Evolutionary conservation across 352 stramenopile species (phyloP).

Genomic region (Globisporangium parvum): DNA sequence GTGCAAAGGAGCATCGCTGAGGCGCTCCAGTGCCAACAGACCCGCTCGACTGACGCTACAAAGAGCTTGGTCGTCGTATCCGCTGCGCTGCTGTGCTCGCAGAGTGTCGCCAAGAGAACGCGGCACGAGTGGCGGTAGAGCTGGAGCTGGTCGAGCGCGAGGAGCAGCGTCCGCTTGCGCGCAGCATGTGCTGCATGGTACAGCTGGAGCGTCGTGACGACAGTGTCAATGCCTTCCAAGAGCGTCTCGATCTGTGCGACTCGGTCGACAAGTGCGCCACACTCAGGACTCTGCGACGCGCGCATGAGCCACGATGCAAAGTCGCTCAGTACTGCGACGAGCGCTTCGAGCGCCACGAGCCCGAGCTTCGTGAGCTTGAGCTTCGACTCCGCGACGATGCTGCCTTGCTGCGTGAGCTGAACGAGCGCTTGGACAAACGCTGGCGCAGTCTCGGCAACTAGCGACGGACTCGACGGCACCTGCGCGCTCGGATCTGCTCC

Average conservation of each 20-base stretch:
- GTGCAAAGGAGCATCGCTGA: constrained; percentile 40
- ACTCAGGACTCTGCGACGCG: background rate
- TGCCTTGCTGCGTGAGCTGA: constrained; percentile 1
- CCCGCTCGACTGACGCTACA: constrained; percentile 17
- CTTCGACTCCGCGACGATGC: constrained; percentile 7
- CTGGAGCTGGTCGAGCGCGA: constrained; percentile 9
- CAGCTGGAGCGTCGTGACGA: constrained; percentile 18
- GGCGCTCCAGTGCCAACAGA: constrained; percentile 66
- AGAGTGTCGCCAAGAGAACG: background rate
- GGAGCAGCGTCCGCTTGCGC: constrained; percentile 4
- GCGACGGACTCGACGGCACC: background rate
- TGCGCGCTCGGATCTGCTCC: background rate
- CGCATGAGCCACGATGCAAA: constrained; percentile 15
- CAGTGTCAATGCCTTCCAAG: background rate
- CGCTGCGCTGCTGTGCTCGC: no score
- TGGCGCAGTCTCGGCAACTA: constrained; percentile 2
- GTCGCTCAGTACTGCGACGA: constrained; percentile 35
- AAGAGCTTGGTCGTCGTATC: background rate
- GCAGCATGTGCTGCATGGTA: background rate
- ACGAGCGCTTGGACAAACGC: constrained; percentile 7
- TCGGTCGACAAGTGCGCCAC: background rate
- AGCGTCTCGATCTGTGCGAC: background rate
- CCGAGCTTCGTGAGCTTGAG: constrained; percentile 52
- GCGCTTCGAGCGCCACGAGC: constrained; percentile 40
- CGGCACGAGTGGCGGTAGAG: constrained; percentile 12